Conservation (phyloP, 306 rosid species). For the Quercus parvula region DNA sequence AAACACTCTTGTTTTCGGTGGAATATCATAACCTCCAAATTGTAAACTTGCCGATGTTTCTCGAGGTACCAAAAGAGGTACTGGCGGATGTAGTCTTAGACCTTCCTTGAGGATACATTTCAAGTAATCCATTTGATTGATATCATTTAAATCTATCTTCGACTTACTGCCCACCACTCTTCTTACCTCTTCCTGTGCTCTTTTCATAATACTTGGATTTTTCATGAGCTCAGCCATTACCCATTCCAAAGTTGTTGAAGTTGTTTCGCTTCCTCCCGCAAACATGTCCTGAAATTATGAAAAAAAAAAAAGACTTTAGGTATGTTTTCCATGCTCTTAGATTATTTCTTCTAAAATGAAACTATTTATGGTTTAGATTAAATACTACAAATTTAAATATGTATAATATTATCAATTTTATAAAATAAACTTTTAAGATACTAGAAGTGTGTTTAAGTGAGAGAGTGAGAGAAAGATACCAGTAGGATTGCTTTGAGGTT, state of each 20-base stretch:
- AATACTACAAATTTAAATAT: too few species aligned
- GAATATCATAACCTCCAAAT: conserved; percentile 23
- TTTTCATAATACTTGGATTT: conserved; percentile 27
- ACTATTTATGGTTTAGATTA: too few species aligned
- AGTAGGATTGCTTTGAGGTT: conserved; percentile 21
- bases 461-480: not conserved
- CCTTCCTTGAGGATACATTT: conserved; percentile 29
- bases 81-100: conserved; percentile 32
- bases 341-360: too few species aligned
- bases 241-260: conserved; percentile 24
- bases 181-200: conserved; percentile 32
- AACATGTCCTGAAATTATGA: conserved; percentile 28
- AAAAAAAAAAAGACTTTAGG: not conserved
- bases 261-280: conserved; percentile 3
- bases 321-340: not conserved
- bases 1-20: conserved; percentile 11
- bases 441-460: too few species aligned
- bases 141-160: conserved; percentile 14
- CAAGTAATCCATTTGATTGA: conserved; percentile 30
- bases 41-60: not conserved
- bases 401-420: too few species aligned
- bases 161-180: conserved; percentile 23
- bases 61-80: conserved; percentile 27
- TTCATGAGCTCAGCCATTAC: conserved; percentile 28
- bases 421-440: too few species aligned